Conservation (phyloP, 345 rosid species). For the Arabis hirsuta region DNA sequence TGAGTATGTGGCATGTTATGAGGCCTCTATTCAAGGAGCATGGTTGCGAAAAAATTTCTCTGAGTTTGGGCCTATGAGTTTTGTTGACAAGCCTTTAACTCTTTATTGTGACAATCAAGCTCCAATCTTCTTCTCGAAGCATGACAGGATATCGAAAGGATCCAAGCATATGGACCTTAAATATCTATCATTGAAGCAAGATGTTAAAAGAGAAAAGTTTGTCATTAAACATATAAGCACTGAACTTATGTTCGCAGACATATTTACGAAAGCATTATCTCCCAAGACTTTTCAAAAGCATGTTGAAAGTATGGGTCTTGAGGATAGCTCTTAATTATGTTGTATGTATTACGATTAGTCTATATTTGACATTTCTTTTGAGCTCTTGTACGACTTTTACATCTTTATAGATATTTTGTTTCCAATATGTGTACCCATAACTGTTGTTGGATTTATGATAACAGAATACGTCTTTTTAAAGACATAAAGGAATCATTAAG, state of each 20-base stretch:
- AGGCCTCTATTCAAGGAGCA: background rate
- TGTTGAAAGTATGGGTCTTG: slow-evolving; percentile 12
- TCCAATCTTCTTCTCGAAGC: slow-evolving; percentile 1
- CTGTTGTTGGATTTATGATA: background rate
- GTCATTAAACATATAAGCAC: background rate
- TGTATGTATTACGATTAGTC: background rate
- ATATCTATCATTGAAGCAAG: background rate
- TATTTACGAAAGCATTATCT: slow-evolving; percentile 10
- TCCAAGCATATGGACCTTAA: background rate
- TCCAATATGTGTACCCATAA: background rate
- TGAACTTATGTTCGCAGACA: background rate
- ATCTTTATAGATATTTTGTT: background rate
- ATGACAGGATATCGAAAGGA: background rate
- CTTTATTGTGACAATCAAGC: background rate
- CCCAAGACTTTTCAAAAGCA: background rate
- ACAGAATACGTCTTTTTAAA: background rate
- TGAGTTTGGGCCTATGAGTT: background rate
- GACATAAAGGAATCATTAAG: too few relatives aligned
- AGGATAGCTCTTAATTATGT: background rate
- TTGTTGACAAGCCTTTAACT: background rate
- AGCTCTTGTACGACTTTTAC: background rate
- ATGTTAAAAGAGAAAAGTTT: slow-evolving; percentile 5
- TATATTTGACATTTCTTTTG: background rate
- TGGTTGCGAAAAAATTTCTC: background rate
- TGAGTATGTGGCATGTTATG: slow-evolving; percentile 3